Conservation (phyloP, 805 yeast species). For the Spathaspora arborariae region DNA sequence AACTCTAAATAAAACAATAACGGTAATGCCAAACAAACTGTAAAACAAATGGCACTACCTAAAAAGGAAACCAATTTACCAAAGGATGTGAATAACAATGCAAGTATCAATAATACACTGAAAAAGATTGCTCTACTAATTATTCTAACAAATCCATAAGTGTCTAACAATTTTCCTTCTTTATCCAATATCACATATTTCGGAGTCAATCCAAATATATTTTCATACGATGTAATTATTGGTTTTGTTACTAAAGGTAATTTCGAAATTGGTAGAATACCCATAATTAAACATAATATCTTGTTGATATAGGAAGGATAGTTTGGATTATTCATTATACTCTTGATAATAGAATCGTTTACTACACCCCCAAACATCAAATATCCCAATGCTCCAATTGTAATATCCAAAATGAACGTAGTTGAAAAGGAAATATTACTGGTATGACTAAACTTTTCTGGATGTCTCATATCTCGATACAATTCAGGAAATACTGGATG, state of each 20-base stretch:
- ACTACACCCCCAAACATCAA: conserved; percentile 76
- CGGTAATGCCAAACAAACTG: conserved; percentile 39
- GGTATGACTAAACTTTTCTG: conserved; percentile 51
- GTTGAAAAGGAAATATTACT: conserved; percentile 53
- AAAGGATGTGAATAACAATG: conserved; percentile 33
- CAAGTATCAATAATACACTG: conserved; percentile 17
- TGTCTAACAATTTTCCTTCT: conserved; percentile 1
- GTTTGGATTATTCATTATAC: conserved; percentile 59
- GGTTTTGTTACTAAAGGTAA: conserved; percentile 38
- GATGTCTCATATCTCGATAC: conserved; percentile 68
- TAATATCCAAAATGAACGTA: conserved; percentile 55
- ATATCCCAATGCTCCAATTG: conserved; percentile 64
- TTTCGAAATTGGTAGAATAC: conserved; percentile 38
- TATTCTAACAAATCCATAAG: conserved; percentile 3
- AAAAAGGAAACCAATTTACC: conserved; percentile 39
- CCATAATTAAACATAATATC: conserved; percentile 29
- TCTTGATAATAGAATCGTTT: conserved; percentile 73
- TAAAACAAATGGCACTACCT: conserved; percentile 40
- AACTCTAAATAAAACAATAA: conserved; percentile 30
- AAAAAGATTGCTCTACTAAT: conserved; percentile 21
- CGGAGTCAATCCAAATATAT: conserved; percentile 15
- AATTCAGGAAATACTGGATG: conserved; percentile 78
- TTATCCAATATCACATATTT: conserved; percentile 3
- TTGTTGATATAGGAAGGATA: conserved; percentile 58
- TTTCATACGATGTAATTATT: conserved; percentile 35